Conservation (phyloP, 2,329 filamentous ascomycete species). For the Waltergamsia citrina region DNA sequence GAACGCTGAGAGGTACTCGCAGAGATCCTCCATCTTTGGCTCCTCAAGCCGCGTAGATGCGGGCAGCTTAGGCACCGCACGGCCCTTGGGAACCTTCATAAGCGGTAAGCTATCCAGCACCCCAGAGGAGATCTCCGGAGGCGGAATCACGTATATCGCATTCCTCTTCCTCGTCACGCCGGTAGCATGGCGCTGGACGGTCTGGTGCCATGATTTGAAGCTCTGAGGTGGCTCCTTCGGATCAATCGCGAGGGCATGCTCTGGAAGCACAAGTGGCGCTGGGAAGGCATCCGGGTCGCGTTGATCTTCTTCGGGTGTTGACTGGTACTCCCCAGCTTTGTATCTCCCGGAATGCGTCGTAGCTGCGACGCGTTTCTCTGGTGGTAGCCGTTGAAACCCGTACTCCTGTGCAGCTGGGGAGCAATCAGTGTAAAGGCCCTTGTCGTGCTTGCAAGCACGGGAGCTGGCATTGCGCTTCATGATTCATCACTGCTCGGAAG, state of each 20-base stretch:
- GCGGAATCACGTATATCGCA: slow-evolving; percentile 43
- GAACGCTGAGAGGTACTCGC: slow-evolving; percentile 29
- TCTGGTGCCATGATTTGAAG: slow-evolving; percentile 37
- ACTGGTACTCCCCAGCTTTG: slow-evolving; percentile 3
- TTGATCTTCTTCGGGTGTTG: slow-evolving; percentile 7
- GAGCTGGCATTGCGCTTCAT: no score
- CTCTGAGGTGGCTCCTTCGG: slow-evolving; percentile 41
- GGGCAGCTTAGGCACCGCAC: neutral
- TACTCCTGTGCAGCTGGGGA: neutral
- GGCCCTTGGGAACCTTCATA: slow-evolving; percentile 25
- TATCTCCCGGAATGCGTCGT: slow-evolving; percentile 16
- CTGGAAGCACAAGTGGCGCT: slow-evolving; percentile 47
- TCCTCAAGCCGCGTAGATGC: neutral
- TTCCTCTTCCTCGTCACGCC: slow-evolving; percentile 31
- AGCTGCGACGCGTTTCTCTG: slow-evolving; percentile 18
- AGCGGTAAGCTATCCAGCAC: slow-evolving; percentile 22
- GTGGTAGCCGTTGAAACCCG: slow-evolving; percentile 17
- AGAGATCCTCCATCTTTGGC: slow-evolving; percentile 17
- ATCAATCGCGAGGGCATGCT: slow-evolving; percentile 47
- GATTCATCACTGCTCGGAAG: neutral
- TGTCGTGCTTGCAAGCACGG: no score
- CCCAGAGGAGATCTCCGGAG: slow-evolving; percentile 28
- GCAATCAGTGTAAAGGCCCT: neutral
- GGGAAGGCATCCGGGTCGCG: slow-evolving; percentile 34
- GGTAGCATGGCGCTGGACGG: slow-evolving; percentile 31